Conservation (phyloP, 2,329 filamentous ascomycete genomes). For the Fusarium abutilonis region DNA sequence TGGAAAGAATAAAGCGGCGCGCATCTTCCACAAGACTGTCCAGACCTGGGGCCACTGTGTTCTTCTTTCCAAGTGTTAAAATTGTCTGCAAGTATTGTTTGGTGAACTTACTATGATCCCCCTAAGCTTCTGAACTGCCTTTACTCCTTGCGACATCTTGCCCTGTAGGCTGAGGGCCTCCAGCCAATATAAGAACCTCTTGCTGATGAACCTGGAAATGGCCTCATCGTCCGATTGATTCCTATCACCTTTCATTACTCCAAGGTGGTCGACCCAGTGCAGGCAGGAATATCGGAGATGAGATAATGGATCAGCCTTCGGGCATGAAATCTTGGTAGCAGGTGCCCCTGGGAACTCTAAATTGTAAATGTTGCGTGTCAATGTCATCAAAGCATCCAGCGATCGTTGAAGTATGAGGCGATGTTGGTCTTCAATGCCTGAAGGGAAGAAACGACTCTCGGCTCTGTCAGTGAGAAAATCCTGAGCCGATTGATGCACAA, state of each 20-base stretch:
- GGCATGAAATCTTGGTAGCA: constrained; percentile 13
- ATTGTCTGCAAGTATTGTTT: too few species aligned
- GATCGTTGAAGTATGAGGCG: constrained; percentile 49
- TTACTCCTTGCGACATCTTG: neutral
- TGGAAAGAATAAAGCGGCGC: neutral
- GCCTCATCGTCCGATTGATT: neutral
- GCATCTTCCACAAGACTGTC: neutral
- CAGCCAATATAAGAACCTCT: constrained; percentile 52
- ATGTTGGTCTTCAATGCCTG: constrained; percentile 43
- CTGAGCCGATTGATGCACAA: constrained; percentile 58
- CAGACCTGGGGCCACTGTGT: neutral
- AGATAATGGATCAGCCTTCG: constrained; percentile 31
- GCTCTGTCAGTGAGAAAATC: constrained; percentile 51
- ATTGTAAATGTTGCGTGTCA: constrained; percentile 51
- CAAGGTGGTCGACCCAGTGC: constrained; percentile 40
- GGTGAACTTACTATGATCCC: neutral
- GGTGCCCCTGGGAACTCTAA: constrained; percentile 33
- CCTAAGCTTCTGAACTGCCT: too few species aligned
- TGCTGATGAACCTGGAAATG: neutral
- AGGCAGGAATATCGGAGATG: constrained; percentile 34
- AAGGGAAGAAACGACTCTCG: constrained; percentile 45
- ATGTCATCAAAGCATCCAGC: constrained; percentile 44
- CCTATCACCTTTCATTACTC: constrained; percentile 1
- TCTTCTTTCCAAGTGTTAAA: neutral
- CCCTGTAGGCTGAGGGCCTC: constrained; percentile 53